Percentiles rank a stretch among this genome's conserved stretches.
Conservation (phyloP, 192 early-diverging fungal species). For the Podila horticola region DNA sequence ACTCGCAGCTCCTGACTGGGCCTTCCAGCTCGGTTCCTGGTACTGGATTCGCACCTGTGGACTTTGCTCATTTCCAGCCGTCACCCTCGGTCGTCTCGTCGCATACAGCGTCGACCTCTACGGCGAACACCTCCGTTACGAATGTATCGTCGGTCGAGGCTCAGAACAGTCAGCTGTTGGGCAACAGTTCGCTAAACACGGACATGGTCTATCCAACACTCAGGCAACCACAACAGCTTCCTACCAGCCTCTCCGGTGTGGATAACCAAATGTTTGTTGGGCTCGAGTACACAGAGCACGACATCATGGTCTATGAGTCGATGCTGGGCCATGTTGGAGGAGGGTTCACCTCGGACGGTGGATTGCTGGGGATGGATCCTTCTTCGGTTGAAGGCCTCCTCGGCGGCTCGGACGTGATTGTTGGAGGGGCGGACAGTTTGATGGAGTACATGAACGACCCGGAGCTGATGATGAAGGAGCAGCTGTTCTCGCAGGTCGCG, state of each 20-base stretch:
- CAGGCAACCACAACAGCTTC: not conserved
- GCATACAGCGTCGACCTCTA: not conserved
- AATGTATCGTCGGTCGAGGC: not conserved
- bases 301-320: not conserved
- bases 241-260: not conserved
- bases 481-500: constrained; percentile 27
- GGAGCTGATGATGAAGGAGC: constrained; percentile 6
- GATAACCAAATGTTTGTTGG: not conserved
- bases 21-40: not conserved
- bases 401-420: not conserved
- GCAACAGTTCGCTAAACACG: not conserved
- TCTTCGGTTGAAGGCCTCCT: not conserved
- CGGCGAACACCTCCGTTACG: not conserved
- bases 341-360: not conserved
- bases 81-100: not conserved
- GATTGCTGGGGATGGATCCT: not conserved
- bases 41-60: not conserved
- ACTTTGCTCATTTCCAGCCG: not conserved
- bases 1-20: constrained; percentile 11
- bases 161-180: not conserved
- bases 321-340: constrained; percentile 1
- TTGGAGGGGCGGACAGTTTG: constrained; percentile 3
- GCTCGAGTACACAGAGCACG: not conserved
- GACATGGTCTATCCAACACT: not conserved
- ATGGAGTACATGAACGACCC: constrained; percentile 31